Base-by-base conservation (phyloP, 306 rosid species). In the Gynostemma pentaphyllum region DNA sequence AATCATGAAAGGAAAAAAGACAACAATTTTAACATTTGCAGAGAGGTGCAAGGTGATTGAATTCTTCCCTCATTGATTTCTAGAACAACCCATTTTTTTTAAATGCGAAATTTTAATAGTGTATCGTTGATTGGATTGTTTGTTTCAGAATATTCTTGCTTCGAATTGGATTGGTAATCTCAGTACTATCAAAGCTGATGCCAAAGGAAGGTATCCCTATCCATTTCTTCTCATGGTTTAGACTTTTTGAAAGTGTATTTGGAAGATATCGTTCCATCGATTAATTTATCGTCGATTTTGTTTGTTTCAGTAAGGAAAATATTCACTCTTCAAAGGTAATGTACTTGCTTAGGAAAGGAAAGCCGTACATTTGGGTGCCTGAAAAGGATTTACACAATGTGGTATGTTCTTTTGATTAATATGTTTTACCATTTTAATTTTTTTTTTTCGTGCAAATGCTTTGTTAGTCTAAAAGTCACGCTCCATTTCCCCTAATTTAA, bases 291-390 rank as follows among this genome's bases (percentile, higher is more conserved):
- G 27, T 7, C 34, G 7, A 18, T 56, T 70, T 30, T 79, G 79
- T 19, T 28, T 66, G 64, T 55, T 30, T 75, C 76, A 91, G 98
- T 77, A 88, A 85, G 79, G 78, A 67, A 37, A 74, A 67, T 68
- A 77, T 91, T 50, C 66, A 83, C 74, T 77, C 90, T 7, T 88
- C 98, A 32, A 85, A 82, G 79, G 81, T 91, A n/a, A 86, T 79
- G 55, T 91, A 91, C 76, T 77, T 88, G 39, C 30, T 80, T 46
- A 84, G 59, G 70, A 84, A 75, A 73, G 98, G 98, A 45, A 84
- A 84, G 66, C 98, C 95, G 23, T 88, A 83, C 73, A 71, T 88
- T 62, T 91, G 98, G 98, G 86, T 91, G 44, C 88, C 89, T 0
- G 89, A 87, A 71, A 77, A 79, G 36, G 95, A 85, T 67, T 75